Conservation (phyloP, 2,329 filamentous ascomycete species). For the Colletotrichum neosansevieriae region DNA sequence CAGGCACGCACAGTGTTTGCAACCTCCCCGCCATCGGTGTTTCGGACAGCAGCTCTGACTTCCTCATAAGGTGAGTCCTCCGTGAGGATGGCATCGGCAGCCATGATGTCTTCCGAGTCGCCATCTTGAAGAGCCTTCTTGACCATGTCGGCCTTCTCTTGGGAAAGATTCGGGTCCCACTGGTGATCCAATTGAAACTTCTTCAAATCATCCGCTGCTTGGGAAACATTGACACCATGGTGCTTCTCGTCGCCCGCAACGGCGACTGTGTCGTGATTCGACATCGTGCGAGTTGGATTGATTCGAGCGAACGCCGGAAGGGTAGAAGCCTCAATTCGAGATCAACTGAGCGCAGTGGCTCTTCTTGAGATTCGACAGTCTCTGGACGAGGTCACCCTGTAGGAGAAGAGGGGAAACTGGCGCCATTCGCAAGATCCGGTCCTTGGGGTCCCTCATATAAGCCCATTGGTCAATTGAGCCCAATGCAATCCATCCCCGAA, state of each 20-base stretch:
- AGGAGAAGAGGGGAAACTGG: neutral
- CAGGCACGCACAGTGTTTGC: slow-evolving; percentile 56
- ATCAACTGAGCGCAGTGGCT: neutral
- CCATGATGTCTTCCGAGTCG: slow-evolving; percentile 48
- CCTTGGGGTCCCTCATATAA: neutral
- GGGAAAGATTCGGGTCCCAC: slow-evolving; percentile 51
- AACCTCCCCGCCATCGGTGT: slow-evolving; percentile 38
- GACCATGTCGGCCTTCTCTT: slow-evolving; percentile 49
- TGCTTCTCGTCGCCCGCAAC: neutral
- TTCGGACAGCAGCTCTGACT: slow-evolving; percentile 39
- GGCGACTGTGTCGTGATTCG: no score
- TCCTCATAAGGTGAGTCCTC: slow-evolving; percentile 55
- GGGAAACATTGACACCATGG: slow-evolving; percentile 7
- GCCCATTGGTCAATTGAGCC: slow-evolving; percentile 1
- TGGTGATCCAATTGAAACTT: slow-evolving; percentile 49
- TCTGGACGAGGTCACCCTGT: neutral
- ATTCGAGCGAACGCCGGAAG: neutral
- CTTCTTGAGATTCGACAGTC: neutral
- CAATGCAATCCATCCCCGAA: neutral
- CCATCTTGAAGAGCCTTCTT: slow-evolving; percentile 48
- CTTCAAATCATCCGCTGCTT: slow-evolving; percentile 43
- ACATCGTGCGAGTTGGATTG: neutral
- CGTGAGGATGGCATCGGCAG: slow-evolving; percentile 48
- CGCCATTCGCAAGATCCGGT: neutral
- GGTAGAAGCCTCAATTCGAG: neutral